Percentiles rank a stretch among this genome's conserved stretches.
These are phyloP conservation scores for Myotisia sp. DNA, from an alignment of 2,329 filamentous ascomycete genomes.

Conservation along the genomic window DNA sequence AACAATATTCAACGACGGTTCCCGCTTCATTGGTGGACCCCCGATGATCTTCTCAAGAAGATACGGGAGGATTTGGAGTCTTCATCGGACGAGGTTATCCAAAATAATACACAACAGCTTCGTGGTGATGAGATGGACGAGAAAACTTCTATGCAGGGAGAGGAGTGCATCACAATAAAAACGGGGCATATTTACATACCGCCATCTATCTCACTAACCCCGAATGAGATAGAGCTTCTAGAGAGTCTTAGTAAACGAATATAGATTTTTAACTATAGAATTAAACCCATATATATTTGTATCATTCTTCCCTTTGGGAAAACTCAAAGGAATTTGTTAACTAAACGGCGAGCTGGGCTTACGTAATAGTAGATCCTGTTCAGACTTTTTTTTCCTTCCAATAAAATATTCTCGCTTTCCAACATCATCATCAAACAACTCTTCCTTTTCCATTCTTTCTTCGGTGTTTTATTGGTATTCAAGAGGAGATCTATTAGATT, in stretches of 20 bases:
- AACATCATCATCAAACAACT: background rate
- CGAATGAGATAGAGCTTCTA: constrained; percentile 21
- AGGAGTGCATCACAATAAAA: constrained; percentile 17
- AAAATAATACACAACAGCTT: background rate
- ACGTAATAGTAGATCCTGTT: too few species aligned
- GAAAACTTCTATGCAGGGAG: constrained; percentile 17
- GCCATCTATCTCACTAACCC: constrained; percentile 21
- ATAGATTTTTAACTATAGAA: too few species aligned
- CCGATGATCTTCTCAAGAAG: constrained; percentile 16
- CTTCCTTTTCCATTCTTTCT: background rate
- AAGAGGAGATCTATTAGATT: too few species aligned
- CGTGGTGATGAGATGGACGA: constrained; percentile 5
- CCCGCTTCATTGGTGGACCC: constrained; percentile 53
- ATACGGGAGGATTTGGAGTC: constrained; percentile 14
- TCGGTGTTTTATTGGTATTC: too few species aligned
- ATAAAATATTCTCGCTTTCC: background rate
- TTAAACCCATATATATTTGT: too few species aligned
- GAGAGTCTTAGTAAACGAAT: constrained; percentile 23
- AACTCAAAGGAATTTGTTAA: too few species aligned
- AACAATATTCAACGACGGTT: constrained; percentile 57
- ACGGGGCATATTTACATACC: constrained; percentile 20
- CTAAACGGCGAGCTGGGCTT: too few species aligned
- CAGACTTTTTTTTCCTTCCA: background rate
- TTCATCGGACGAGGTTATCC: constrained; percentile 9
- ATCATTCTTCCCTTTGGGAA: too few species aligned